Evolutionary conservation across 2,329 filamentous ascomycete species (phyloP), one percentile per base, ranked within the genome.

Genomic region (Myriosclerotinia curreyana): DNA sequence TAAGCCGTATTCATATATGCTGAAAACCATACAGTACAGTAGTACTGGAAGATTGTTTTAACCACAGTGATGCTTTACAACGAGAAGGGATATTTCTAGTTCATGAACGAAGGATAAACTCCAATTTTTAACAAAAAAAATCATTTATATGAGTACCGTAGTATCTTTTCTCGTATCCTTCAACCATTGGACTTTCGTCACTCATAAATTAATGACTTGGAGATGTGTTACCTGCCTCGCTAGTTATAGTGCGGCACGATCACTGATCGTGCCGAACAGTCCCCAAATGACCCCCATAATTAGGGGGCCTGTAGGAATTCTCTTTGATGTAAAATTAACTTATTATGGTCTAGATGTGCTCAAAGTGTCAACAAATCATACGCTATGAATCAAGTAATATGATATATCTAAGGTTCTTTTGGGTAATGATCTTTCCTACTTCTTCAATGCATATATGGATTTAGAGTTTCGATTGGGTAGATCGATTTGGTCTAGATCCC

Each of bases 81-180:
- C 9, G 31, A 38, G 34, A 28, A 25, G 17, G 46, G 8, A 50
- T 49, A 50, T n/a, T 20, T 50, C 34, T 48, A 15, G 40, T 17
- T 48, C 25, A 55, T 11, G n/a, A n/a, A 55, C 20, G 22, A 36
- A 36, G 38, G 14, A 42, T 22, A 48, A 59, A 6, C 6, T 58
- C 15, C 8, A 25, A 22, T 25, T 60, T 50, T 51, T 17, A 9
- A n/a, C 31, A 40, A 34, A 31, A 46, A 46, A n/a, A 52, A 40
- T 50, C 44, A 60, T 51, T n/a, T 34, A 60, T 20, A n/a, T 50
- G 31, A 60, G 31, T 51, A 60, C 20, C 22, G 58, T 48, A 22
- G 44, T 22, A 25, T 14, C 28, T 48, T 51, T 40, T 17, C 58
- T 60, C 31, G 34, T 38, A 50, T 51, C 12, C 15, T 40, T 60